These are phyloP conservation scores for Speleostelium caveatum DNA, from an alignment of 78 protist species.

Conservation along the genomic window DNA sequence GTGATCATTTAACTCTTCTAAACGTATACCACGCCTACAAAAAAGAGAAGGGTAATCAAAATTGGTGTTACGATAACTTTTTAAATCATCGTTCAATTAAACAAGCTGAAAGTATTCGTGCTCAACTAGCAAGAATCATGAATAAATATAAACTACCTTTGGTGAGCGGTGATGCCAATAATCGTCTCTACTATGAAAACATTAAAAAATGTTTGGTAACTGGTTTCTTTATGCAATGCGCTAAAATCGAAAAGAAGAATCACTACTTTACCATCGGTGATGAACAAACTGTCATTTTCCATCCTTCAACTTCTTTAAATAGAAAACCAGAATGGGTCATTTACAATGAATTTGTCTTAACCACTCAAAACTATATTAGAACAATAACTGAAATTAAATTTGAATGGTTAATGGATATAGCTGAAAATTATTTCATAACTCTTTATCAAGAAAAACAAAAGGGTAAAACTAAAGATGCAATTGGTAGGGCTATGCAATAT, in stretches of 20 bases:
- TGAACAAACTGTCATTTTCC: conserved; percentile 94
- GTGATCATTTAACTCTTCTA: conserved; percentile 99
- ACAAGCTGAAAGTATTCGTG: conserved; percentile 95
- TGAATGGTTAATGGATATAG: conserved; percentile 88
- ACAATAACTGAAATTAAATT: conserved; percentile 93
- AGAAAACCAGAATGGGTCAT: conserved; percentile 98
- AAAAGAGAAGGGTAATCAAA: conserved; percentile 41
- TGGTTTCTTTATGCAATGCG: conserved; percentile 99
- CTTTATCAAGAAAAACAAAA: no score
- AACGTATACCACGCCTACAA: conserved; percentile 98
- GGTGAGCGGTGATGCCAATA: conserved; percentile 62
- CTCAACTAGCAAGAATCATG: conserved; percentile 94
- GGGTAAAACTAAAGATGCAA: no score
- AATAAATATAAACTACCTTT: conserved; percentile 67
- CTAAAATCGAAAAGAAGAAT: conserved; percentile 95
- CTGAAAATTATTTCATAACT: conserved; percentile 34
- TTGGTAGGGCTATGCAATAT: no score
- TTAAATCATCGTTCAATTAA: conserved; percentile 92
- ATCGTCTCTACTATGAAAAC: conserved; percentile 88
- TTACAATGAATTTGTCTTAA: conserved; percentile 98
- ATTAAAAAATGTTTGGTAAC: conserved; percentile 92
- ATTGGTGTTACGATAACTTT: conserved; percentile 92
- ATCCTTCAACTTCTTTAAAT: conserved; percentile 95
- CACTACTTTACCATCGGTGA: conserved; percentile 97
- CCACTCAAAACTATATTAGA: conserved; percentile 96